A percentile compares a stretch with the other conserved stretches of the same genome.
phyloP scores from a whole-genome alignment of 495 filamentous ascomycete genomes.

The Neurospora sp. region DNA sequence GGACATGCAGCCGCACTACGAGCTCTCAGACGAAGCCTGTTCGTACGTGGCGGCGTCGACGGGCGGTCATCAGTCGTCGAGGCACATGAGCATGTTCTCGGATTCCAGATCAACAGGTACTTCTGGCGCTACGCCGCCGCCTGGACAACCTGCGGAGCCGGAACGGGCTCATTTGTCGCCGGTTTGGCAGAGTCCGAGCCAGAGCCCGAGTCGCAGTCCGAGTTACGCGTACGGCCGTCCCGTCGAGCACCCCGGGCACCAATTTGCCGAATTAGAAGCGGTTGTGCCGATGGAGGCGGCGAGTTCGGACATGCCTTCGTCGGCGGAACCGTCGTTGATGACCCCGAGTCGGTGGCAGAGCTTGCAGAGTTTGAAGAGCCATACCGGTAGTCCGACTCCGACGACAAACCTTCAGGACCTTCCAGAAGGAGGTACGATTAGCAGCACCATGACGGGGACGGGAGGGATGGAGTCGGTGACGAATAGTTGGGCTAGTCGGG shows the following conservation, averaged over 20 bases:
- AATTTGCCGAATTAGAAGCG: constrained; percentile 11
- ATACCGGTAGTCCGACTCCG: background rate
- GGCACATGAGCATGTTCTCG: constrained; percentile 2
- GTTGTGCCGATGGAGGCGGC: constrained; percentile 2
- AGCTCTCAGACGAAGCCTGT: constrained; percentile 10
- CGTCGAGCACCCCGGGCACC: background rate
- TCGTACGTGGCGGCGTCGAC: background rate
- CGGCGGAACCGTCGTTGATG: background rate
- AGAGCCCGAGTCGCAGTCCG: background rate
- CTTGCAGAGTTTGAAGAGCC: background rate
- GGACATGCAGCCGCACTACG: constrained; percentile 11
- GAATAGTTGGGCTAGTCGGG: background rate
- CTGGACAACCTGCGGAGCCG: background rate
- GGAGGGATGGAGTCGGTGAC: background rate
- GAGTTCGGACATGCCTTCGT: background rate
- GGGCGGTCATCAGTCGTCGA: background rate
- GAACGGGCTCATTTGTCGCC: background rate
- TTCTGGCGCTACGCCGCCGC: background rate
- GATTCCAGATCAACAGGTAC: background rate
- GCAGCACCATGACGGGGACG: background rate
- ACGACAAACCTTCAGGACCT: background rate
- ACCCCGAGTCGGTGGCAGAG: background rate
- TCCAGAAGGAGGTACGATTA: background rate
- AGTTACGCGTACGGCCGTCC: background rate
- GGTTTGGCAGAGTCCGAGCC: background rate